Evolutionary conservation across 805 yeast genomes (phyloP), one percentile per base, ranked within the genome.

Genomic region (Lachancea mirantina): DNA sequence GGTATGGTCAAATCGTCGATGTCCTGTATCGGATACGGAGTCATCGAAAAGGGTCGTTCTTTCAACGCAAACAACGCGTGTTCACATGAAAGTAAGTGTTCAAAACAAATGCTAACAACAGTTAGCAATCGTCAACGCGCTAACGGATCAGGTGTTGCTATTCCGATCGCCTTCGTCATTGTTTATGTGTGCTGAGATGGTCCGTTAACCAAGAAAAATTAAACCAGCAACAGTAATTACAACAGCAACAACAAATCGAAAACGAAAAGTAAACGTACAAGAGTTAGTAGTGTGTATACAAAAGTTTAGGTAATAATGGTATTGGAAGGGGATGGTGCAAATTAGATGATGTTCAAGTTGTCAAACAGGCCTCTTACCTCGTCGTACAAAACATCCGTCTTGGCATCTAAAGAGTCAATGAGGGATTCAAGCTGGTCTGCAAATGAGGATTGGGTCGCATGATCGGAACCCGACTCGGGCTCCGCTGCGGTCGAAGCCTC

Each of bases 361-460:
- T 48, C 55, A 26, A 53, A 37, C 14, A 51, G 24, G 13, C 43
- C 36, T 42, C 56, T 51, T 15, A 53, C 44, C 16, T 51, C 54
- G 18, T 45, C 55, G 32, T 49, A 50, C 26, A 51, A 19, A 11
- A 34, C 35, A 29, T 50, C 56, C 9, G 56, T 43, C 37, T 46
- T 47, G 14, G 41, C 39, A 8, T 45, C 52, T 28, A 50, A 26
- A 14, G 40, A 30, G 9, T 45, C 45, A 19, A 42, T 45, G 21
- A 50, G 19, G 26, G 35, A 26, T 28, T 30, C 39, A 14, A 35
- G 19, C 17, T 34, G 32, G 8, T 34, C 28, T 13, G 28, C 34
- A 9, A 17, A 14, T n/a, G 19, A 4, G 13, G 22, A 30, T 8
- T 19, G 8, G 9, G 23, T 19, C 25, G 23, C 26, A 14, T 23